A percentile compares a stretch with the other conserved stretches of the same genome.
Conservation (phyloP, 1,284 basidiomycete genomes). For the Tylopilus sp. region DNA sequence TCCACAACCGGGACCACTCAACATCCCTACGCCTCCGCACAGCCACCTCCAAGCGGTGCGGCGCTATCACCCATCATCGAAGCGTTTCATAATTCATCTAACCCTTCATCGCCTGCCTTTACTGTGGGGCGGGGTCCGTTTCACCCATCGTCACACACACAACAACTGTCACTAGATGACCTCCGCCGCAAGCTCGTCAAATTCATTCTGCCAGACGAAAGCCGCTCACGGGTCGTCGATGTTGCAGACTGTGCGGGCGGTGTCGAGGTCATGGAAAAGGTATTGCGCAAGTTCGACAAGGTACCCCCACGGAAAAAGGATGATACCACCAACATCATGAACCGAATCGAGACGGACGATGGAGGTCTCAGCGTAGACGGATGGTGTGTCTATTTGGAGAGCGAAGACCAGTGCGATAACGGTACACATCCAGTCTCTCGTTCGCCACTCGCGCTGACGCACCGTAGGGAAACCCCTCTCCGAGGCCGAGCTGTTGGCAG, state of each 20-base stretch:
- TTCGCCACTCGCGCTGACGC: not conserved
- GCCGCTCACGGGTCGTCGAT: constrained; percentile 73
- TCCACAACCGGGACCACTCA: constrained; percentile 37
- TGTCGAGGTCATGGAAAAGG: constrained; percentile 81
- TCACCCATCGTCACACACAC: constrained; percentile 44
- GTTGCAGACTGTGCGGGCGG: constrained; percentile 77
- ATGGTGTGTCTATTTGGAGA: constrained; percentile 80
- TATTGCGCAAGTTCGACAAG: constrained; percentile 86
- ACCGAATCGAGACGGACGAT: constrained; percentile 56
- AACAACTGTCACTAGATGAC: constrained; percentile 68
- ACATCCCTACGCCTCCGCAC: constrained; percentile 55
- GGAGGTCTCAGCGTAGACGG: constrained; percentile 79
- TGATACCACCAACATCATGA: constrained; percentile 44
- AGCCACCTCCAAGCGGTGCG: constrained; percentile 36
- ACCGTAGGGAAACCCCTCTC: constrained; percentile 67
- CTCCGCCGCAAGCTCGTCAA: constrained; percentile 81
- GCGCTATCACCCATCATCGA: constrained; percentile 73
- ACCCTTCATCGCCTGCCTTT: constrained; percentile 52
- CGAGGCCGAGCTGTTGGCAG: constrained; percentile 78
- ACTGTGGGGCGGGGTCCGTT: constrained; percentile 58
- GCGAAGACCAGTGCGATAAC: constrained; percentile 54
- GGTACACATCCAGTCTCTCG: constrained; percentile 42
- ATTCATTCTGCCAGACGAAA: constrained; percentile 81
- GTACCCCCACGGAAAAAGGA: constrained; percentile 50
- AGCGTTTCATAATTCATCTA: constrained; percentile 45